These are phyloP conservation scores for Hygrocybe coccinea DNA, from an alignment of 768 basidiomycete species.

Conservation along the genomic window DNA sequence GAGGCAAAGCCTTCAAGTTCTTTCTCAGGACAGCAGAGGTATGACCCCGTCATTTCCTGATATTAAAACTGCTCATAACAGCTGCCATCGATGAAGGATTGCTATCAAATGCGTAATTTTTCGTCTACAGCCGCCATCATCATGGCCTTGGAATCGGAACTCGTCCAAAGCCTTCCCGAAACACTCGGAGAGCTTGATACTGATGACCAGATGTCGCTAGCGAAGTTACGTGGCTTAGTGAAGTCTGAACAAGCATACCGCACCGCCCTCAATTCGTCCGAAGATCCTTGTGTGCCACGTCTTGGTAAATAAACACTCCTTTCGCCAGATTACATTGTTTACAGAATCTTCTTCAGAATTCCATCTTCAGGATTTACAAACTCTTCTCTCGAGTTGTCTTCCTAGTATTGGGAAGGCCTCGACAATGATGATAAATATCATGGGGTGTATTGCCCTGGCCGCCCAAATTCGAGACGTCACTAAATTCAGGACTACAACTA, in stretches of 20 bases:
- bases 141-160: slow-evolving; percentile 1
- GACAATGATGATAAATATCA: background rate
- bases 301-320: background rate
- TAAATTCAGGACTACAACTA: background rate
- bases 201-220: background rate
- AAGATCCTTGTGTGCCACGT: slow-evolving; percentile 3
- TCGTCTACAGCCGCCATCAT: slow-evolving; percentile 6
- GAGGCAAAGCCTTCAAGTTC: slow-evolving; percentile 3
- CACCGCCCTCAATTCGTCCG: background rate
- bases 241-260: slow-evolving; percentile 1
- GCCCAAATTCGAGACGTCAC: background rate
- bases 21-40: slow-evolving; percentile 6
- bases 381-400: background rate
- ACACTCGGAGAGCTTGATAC: slow-evolving; percentile 3
- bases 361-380: slow-evolving; percentile 2
- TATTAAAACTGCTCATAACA: background rate
- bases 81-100: background rate
- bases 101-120: slow-evolving; percentile 8
- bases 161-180: slow-evolving; percentile 1
- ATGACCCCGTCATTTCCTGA: background rate
- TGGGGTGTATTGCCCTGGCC: slow-evolving; percentile 1
- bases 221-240: background rate
- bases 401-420: background rate
- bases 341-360: background rate
- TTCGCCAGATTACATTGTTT: background rate